These are phyloP conservation scores for Kwoniella shivajii DNA, from an alignment of 1,284 basidiomycete genomes.

Conservation along the genomic window DNA sequence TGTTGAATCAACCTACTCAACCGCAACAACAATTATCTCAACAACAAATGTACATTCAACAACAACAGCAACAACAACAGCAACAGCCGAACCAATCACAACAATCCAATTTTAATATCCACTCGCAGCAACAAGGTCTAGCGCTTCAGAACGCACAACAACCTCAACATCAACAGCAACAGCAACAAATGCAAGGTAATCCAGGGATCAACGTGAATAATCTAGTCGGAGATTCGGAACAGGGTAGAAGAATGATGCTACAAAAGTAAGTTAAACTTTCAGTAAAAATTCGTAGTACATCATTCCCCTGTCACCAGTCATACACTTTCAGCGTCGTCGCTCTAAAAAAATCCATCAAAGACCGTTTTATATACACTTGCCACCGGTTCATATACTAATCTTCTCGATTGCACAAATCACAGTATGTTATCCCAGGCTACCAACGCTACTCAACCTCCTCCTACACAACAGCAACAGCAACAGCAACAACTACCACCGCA, in stretches of 20 bases:
- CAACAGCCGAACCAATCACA: slow-evolving; percentile 8
- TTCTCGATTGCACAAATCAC: neutral
- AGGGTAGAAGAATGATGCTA: slow-evolving; percentile 15
- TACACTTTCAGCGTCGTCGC: neutral
- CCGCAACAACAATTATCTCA: neutral
- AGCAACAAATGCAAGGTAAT: slow-evolving; percentile 6
- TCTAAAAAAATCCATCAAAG: too few species aligned
- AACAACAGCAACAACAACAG: slow-evolving; percentile 7
- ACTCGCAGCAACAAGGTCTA: slow-evolving; percentile 18
- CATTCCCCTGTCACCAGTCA: neutral
- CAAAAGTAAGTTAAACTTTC: slow-evolving; percentile 16
- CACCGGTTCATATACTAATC: neutral
- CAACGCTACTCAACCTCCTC: slow-evolving; percentile 3
- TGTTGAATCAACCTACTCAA: slow-evolving; percentile 6
- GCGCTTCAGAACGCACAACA: slow-evolving; percentile 1
- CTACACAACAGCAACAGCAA: slow-evolving; percentile 4
- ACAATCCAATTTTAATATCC: slow-evolving; percentile 3
- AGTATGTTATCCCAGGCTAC: slow-evolving; percentile 18
- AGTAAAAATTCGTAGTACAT: neutral
- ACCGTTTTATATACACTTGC: neutral
- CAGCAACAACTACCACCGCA: slow-evolving; percentile 8
- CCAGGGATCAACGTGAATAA: slow-evolving; percentile 11
- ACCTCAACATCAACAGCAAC: slow-evolving; percentile 7
- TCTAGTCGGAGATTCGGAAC: slow-evolving; percentile 16
- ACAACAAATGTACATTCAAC: slow-evolving; percentile 7